Base-by-base conservation (phyloP, 345 rosid species). In the Lepidium sativum region DNA sequence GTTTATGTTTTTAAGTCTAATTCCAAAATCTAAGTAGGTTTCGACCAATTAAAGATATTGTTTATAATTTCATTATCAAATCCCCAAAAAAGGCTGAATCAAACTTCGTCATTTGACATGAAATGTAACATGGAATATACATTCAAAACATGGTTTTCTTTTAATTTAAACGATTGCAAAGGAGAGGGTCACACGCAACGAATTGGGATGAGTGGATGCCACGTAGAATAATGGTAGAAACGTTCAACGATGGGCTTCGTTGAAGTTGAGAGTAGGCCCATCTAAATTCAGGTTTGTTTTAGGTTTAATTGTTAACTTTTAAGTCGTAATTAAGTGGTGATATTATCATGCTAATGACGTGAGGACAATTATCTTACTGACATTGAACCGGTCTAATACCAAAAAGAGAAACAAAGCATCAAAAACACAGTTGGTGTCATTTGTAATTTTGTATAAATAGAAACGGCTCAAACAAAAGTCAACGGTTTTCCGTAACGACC, bases 381-480 rank as follows among this genome's bases (percentile, higher is more conserved):
- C 49, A 65, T 65, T 65, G 71, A 72, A 65, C 66, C 62, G 62
- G 56, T 65, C 67, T 54, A 32, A 63, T 34, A 9, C 56, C 34
- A 53, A 44, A 54, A 61, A 8, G 38, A 50, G 42, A 48, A 16
- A 57, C 45, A 37, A 35, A 37, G 31, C 49, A 33, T 25, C 31
- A 60, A 37, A n/a, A 34, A 29, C 41, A 52, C 8, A 54, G 33
- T 23, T 56, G 60, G 18, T 70, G 51, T 54, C 56, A 10, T 72
- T 50, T 72, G n/a, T n/a, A n/a, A n/a, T n/a, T n/a, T n/a, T n/a
- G 50, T 52, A 64, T 72, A 65, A 65, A 72, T 72, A 65, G 68
- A 72, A 72, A 65, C 45, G 55, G 49, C 53, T 65, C 8, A 72
- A 66, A 66, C 48, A 43, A 51, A 65, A 56, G 77, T 73, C 68